Percentiles rank a stretch among this genome's conserved stretches.
phyloP scores from a whole-genome alignment of 116 monocot genomes.

The Iris pallida region DNA sequence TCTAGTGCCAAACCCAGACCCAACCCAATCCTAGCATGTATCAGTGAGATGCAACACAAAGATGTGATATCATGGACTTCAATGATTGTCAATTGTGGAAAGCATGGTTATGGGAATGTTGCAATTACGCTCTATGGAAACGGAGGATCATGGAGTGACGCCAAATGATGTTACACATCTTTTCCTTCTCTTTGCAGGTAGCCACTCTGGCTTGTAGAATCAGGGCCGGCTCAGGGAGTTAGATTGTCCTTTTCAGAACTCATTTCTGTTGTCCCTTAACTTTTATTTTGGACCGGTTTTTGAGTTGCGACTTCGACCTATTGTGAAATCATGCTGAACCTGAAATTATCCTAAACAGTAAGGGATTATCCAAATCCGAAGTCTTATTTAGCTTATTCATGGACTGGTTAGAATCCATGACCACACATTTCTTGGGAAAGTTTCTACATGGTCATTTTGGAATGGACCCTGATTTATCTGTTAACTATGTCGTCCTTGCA shows the following conservation, averaged over 20 bases:
- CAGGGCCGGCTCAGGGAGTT: slow-evolving; percentile 64
- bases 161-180: slow-evolving; percentile 94
- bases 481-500: slow-evolving; percentile 70
- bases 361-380: slow-evolving; percentile 85
- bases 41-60: slow-evolving; percentile 58
- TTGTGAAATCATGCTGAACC: too few species aligned
- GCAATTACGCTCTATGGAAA: slow-evolving; percentile 56
- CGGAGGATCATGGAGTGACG: slow-evolving; percentile 52
- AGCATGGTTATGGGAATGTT: slow-evolving; percentile 48
- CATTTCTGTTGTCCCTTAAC: too few species aligned
- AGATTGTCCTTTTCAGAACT: too few species aligned
- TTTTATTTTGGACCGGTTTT: too few species aligned
- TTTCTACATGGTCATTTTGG: slow-evolving; percentile 39
- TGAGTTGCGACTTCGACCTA: slow-evolving; percentile 55
- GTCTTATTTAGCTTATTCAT: too few species aligned
- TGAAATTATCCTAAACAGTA: too few species aligned
- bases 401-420: slow-evolving; percentile 60
- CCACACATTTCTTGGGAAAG: slow-evolving; percentile 37
- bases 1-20: too few species aligned
- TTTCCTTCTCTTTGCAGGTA: slow-evolving; percentile 69
- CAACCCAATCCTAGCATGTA: too few species aligned
- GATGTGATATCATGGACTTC: slow-evolving; percentile 93
- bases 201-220: slow-evolving; percentile 58
- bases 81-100: slow-evolving; percentile 62
- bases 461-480: slow-evolving; percentile 43